Conservation (phyloP, 73 alveolate species). For the Uronychia binucleata region DNA sequence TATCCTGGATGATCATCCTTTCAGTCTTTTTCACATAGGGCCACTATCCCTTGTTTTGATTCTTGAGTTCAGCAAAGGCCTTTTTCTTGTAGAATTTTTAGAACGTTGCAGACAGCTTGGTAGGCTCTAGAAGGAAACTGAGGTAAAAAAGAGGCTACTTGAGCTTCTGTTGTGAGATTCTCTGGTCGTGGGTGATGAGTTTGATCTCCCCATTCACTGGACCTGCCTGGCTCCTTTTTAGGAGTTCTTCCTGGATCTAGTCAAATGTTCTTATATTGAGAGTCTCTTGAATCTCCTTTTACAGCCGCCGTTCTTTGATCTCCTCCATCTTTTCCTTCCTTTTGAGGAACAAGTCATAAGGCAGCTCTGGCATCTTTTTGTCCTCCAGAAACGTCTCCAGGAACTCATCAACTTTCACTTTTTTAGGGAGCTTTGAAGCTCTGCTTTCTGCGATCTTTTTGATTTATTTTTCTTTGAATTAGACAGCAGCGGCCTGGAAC, state of each 20-base stretch:
- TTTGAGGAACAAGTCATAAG: background rate
- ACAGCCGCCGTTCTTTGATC: background rate
- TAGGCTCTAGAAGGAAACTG: no score
- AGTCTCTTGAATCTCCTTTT: background rate
- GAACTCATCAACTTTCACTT: background rate
- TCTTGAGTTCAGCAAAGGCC: background rate
- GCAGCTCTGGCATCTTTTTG: background rate
- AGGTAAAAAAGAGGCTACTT: no score
- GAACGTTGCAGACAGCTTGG: no score
- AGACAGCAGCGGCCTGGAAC: background rate
- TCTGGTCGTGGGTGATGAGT: background rate
- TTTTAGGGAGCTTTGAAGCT: background rate
- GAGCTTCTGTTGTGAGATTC: no score
- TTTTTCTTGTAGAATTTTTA: background rate
- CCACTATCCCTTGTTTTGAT: background rate
- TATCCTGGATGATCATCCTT: slow-evolving; percentile 5
- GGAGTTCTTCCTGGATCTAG: background rate
- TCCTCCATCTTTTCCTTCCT: background rate
- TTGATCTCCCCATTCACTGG: background rate
- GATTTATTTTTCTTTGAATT: background rate
- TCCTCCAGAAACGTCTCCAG: background rate
- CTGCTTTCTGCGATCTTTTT: background rate
- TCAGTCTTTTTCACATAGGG: slow-evolving; percentile 8
- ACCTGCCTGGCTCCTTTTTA: background rate
- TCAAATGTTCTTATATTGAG: background rate